A percentile compares a stretch with the other conserved stretches of the same genome.
phyloP scores from a whole-genome alignment of 2,329 filamentous ascomycete genomes.

The Aspergillus pseudoterreus region DNA sequence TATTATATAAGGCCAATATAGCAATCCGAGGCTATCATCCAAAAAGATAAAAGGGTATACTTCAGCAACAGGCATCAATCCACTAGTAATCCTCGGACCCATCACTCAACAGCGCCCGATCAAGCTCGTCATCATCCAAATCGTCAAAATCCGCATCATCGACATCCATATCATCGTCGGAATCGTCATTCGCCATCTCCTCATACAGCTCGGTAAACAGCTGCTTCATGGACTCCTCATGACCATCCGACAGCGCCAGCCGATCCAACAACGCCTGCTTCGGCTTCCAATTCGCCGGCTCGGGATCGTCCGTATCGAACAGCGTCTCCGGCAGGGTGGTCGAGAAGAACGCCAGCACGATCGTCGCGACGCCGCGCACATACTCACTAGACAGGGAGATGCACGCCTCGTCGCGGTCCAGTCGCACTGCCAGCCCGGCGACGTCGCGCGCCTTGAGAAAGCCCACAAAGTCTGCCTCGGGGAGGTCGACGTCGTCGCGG shows the following conservation, averaged over 20 bases:
- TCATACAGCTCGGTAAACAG: conserved; percentile 10
- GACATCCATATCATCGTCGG: conserved; percentile 2
- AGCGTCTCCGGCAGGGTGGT: conserved; percentile 7
- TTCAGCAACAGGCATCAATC: background rate
- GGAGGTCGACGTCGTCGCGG: conserved; percentile 1
- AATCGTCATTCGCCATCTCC: conserved; percentile 6
- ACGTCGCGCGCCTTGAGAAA: conserved; percentile 6
- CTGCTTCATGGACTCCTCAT: conserved; percentile 8
- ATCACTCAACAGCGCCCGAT: conserved; percentile 5
- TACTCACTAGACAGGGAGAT: conserved; percentile 11
- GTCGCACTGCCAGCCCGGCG: conserved; percentile 2
- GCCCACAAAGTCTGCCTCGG: conserved; percentile 7
- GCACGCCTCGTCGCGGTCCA: conserved; percentile 9
- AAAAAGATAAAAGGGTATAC: background rate
- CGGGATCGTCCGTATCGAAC: conserved; percentile 8
- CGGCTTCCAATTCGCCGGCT: conserved; percentile 5
- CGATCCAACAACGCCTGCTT: conserved; percentile 6
- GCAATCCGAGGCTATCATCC: too few relatives aligned
- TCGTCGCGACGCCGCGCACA: conserved; percentile 9
- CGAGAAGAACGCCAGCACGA: conserved; percentile 9
- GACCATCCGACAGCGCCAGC: conserved; percentile 4
- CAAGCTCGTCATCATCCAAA: conserved; percentile 3
- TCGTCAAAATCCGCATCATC: background rate
- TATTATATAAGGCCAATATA: too few relatives aligned
- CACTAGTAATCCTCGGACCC: conserved; percentile 5